A percentile compares a stretch with the other conserved stretches of the same genome.
These are phyloP conservation scores for Ogataea angusta DNA, from an alignment of 805 yeast species.

Conservation along the genomic window DNA sequence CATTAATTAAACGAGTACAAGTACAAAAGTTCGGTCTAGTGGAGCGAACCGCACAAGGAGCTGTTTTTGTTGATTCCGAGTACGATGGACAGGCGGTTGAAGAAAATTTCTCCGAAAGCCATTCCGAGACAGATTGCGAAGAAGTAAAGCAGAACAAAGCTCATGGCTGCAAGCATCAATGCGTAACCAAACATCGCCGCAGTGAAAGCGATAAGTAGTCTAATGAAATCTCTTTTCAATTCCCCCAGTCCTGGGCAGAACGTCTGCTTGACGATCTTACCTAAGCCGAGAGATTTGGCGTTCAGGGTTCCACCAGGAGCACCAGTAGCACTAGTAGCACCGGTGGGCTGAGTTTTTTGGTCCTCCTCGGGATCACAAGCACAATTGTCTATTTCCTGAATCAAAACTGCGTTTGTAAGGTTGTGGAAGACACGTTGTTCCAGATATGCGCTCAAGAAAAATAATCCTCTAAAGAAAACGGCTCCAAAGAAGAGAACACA, in stretches of 20 bases:
- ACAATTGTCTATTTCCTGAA: conserved; percentile 32
- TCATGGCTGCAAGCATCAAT: conserved; percentile 78
- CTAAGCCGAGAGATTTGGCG: conserved; percentile 8
- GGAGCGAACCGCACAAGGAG: conserved; percentile 30
- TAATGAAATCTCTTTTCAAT: conserved; percentile 48
- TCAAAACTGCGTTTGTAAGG: conserved; percentile 27
- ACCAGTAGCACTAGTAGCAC: too few relatives aligned
- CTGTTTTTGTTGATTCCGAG: conserved; percentile 35
- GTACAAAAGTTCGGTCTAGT: conserved; percentile 12
- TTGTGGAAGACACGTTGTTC: conserved; percentile 65
- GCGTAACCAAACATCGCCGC: conserved; percentile 68
- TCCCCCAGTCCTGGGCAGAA: conserved; percentile 36
- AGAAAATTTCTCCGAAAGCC: conserved; percentile 66
- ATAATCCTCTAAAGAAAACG: conserved; percentile 56
- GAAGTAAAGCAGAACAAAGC: conserved; percentile 61
- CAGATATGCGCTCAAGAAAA: conserved; percentile 57
- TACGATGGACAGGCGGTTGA: conserved; percentile 52
- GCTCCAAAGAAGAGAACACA: conserved; percentile 55
- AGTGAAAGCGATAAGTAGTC: conserved; percentile 53
- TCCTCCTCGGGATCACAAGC: conserved; percentile 35
- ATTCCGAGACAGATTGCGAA: conserved; percentile 72
- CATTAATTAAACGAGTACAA: not conserved
- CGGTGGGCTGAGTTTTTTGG: conserved; percentile 12
- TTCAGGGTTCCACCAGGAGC: conserved; percentile 12
- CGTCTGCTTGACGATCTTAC: conserved; percentile 25